Evolutionary conservation across 2,329 filamentous ascomycete species (phyloP).

Genomic region (Aspergillus spinulosporus): DNA sequence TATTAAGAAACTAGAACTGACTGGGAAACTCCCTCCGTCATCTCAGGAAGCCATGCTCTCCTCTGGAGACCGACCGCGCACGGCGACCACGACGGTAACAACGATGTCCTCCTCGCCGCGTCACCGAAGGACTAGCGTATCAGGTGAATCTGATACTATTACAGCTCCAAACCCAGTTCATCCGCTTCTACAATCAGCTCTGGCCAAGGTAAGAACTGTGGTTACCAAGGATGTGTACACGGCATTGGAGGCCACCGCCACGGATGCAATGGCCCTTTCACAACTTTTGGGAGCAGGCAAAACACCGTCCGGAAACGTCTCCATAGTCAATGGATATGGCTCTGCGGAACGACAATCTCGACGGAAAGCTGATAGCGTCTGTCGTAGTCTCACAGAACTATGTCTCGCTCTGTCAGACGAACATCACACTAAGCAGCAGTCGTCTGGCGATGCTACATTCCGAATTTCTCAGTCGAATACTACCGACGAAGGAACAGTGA

Average conservation of each 20-base stretch:
- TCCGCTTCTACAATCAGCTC: slow-evolving; percentile 75
- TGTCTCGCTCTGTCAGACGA: slow-evolving; percentile 79
- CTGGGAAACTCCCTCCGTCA: slow-evolving; percentile 80
- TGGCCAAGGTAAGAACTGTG: slow-evolving; percentile 72
- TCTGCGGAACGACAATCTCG: slow-evolving; percentile 78
- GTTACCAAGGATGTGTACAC: slow-evolving; percentile 72
- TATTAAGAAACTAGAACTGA: slow-evolving; percentile 85
- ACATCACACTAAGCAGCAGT: slow-evolving; percentile 32
- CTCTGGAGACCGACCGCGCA: slow-evolving; percentile 79
- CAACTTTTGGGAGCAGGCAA: slow-evolving; percentile 74
- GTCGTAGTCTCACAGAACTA: slow-evolving; percentile 86
- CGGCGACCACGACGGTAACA: slow-evolving; percentile 86
- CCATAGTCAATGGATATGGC: slow-evolving; percentile 39
- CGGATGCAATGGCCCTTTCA: slow-evolving; percentile 76
- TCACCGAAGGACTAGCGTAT: slow-evolving; percentile 56
- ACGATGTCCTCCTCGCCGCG: slow-evolving; percentile 90
- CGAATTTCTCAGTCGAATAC: slow-evolving; percentile 26
- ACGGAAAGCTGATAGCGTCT: slow-evolving; percentile 89
- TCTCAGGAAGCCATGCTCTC: slow-evolving; percentile 76
- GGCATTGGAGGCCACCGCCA: slow-evolving; percentile 75
- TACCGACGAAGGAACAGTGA: slow-evolving; percentile 27
- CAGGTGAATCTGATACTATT: slow-evolving; percentile 37
- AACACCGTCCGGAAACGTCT: slow-evolving; percentile 52
- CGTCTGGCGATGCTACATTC: slow-evolving; percentile 29
- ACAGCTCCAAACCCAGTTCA: slow-evolving; percentile 60